These are phyloP conservation scores for Rhodotorula toruloides DNA, from an alignment of 768 basidiomycete genomes.

Conservation along the genomic window DNA sequence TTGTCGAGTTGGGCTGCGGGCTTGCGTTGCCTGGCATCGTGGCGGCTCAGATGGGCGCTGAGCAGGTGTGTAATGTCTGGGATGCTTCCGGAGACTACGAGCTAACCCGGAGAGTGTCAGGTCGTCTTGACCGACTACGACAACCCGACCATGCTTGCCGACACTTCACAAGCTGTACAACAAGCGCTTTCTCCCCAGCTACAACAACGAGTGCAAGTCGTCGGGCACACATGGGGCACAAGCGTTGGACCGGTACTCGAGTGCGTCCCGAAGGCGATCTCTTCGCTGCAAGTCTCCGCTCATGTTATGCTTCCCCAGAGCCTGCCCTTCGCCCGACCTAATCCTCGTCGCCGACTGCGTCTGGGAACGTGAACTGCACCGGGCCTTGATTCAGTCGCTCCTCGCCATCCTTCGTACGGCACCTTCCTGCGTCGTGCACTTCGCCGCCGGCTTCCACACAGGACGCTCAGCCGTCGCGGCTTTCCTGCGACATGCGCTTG, in stretches of 20 bases:
- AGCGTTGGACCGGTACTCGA: neutral
- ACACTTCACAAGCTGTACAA: neutral
- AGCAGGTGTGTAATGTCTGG: constrained; percentile 1
- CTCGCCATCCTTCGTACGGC: neutral
- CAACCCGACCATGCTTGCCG: neutral
- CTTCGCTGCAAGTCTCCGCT: neutral
- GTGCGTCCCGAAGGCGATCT: neutral
- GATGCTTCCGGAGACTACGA: neutral
- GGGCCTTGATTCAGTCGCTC: neutral
- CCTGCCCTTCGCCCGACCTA: constrained; percentile 7
- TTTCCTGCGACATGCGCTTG: neutral
- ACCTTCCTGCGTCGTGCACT: neutral
- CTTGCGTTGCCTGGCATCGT: constrained; percentile 14
- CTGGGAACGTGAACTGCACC: constrained; percentile 1
- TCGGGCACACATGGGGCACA: constrained; percentile 9
- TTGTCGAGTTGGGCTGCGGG: constrained; percentile 25
- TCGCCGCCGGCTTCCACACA: constrained; percentile 17
- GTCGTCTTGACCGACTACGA: constrained; percentile 24
- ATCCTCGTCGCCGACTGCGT: constrained; percentile 30
- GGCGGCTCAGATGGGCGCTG: constrained; percentile 12
- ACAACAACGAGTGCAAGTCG: neutral
- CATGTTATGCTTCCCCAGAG: neutral
- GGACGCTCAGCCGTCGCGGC: neutral
- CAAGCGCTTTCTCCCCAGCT: neutral
- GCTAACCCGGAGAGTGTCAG: neutral